Conservation (phyloP, 345 rosid species). For the Cardiospermum halicacabum region DNA sequence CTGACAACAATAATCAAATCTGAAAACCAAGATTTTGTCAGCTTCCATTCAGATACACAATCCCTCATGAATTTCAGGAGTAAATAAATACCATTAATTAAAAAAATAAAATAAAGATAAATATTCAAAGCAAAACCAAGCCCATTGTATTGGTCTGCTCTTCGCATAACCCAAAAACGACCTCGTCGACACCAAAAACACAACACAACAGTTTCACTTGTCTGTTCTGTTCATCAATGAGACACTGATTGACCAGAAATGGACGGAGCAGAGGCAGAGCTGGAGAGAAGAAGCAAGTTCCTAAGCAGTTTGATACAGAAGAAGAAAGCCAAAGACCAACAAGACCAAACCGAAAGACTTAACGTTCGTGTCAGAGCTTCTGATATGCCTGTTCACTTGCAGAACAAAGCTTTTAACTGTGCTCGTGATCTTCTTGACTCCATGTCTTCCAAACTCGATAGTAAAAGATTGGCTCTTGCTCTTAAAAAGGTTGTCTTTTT, state of each 20-base stretch:
- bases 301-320: constrained; percentile 83
- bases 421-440: constrained; percentile 80
- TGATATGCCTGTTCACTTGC: constrained; percentile 72
- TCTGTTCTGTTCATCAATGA: constrained; percentile 22
- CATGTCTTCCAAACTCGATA: constrained; percentile 72
- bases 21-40: not conserved
- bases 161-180: constrained; percentile 15
- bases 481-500: constrained; percentile 84
- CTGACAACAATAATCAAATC: not conserved
- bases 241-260: constrained; percentile 24
- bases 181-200: not conserved
- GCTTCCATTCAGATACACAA: not conserved
- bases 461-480: constrained; percentile 86
- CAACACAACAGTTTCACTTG: not conserved
- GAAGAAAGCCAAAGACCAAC: constrained; percentile 71
- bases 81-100: not conserved
- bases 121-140: constrained; percentile 12
- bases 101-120: not conserved
- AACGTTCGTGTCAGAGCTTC: constrained; percentile 79
- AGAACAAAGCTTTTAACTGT: constrained; percentile 63
- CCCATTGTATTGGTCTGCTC: constrained; percentile 38
- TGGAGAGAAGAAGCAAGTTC: constrained; percentile 91
- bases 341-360: constrained; percentile 44
- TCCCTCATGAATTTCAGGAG: not conserved
- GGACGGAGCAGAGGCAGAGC: constrained; percentile 83